Percentiles rank a stretch among this genome's conserved stretches.
These are phyloP conservation scores for Hypocreales sp. DNA, from an alignment of 2,329 filamentous ascomycete species.

Conservation along the genomic window DNA sequence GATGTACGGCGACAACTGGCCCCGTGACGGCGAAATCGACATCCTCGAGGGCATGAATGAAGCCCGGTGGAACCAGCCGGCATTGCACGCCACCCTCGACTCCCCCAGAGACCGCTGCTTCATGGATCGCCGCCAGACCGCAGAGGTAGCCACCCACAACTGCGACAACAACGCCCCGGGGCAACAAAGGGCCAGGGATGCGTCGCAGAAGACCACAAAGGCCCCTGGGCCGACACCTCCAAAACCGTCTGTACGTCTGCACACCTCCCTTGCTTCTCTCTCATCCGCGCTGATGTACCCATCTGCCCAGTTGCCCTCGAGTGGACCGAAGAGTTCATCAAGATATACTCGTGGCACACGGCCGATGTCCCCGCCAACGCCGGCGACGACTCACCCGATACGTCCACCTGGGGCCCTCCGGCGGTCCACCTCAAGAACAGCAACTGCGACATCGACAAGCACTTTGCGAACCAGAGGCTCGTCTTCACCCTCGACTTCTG, in stretches of 20 bases:
- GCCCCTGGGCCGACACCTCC: conserved; percentile 19
- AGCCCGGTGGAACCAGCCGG: conserved; percentile 36
- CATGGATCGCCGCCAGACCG: conserved; percentile 15
- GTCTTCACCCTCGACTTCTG: conserved; percentile 64
- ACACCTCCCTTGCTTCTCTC: conserved; percentile 4
- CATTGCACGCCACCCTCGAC: conserved; percentile 34
- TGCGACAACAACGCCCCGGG: too few species aligned
- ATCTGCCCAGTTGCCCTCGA: conserved; percentile 19
- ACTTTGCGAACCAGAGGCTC: conserved; percentile 54
- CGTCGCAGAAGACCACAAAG: conserved; percentile 19
- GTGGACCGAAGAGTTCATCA: conserved; percentile 24
- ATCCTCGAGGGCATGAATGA: conserved; percentile 53
- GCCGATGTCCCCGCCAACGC: conserved; percentile 17
- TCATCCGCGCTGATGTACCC: neutral
- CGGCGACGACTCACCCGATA: conserved; percentile 34
- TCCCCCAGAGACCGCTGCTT: conserved; percentile 17
- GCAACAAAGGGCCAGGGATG: too few species aligned
- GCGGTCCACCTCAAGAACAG: conserved; percentile 40
- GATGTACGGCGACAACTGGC: conserved; percentile 40
- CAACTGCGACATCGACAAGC: conserved; percentile 45
- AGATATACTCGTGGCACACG: conserved; percentile 23
- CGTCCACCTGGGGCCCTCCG: conserved; percentile 49
- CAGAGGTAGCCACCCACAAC: conserved; percentile 17
- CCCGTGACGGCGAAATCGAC: conserved; percentile 47
- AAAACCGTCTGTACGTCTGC: conserved; percentile 24